phyloP scores from a whole-genome alignment of 78 protist genomes.

The Paratrimastix pyriformis region DNA sequence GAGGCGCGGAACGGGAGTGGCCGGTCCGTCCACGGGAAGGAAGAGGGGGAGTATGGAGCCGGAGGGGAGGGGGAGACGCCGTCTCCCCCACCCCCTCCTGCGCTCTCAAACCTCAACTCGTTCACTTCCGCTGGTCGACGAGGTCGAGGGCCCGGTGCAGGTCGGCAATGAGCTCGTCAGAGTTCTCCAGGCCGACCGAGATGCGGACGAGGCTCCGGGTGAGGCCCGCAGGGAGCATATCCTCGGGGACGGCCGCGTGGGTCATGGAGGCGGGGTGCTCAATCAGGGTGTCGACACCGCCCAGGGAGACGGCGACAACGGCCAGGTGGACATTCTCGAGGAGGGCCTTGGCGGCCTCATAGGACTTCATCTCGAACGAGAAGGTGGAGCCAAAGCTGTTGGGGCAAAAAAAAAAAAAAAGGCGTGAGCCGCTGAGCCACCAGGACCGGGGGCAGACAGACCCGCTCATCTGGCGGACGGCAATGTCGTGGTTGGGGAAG shows the following conservation, averaged over 20 bases:
- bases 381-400: conserved; percentile 3
- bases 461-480: conserved; percentile 57
- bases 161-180: conserved; percentile 18
- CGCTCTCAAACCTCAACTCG: too few species aligned
- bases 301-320: conserved; percentile 4
- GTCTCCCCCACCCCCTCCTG: too few species aligned
- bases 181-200: conserved; percentile 30
- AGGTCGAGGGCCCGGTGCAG: conserved; percentile 18
- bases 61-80: too few species aligned
- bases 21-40: too few species aligned
- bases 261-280: conserved; percentile 56
- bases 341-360: not conserved
- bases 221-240: not conserved
- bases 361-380: conserved; percentile 20
- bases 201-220: conserved; percentile 22
- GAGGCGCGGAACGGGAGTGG: too few species aligned
- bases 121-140: too few species aligned
- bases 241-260: conserved; percentile 64
- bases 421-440: conserved; percentile 35
- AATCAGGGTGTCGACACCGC: not conserved
- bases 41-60: too few species aligned
- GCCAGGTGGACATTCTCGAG: not conserved
- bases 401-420: conserved; percentile 52
- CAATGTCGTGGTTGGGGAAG: conserved; percentile 63
- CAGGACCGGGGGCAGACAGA: not conserved